Percentiles rank a stretch among this genome's conserved stretches.
Evolutionary conservation across 169 alveolate genomes (phyloP).

Genomic region (Plasmodium knowlesi): DNA sequence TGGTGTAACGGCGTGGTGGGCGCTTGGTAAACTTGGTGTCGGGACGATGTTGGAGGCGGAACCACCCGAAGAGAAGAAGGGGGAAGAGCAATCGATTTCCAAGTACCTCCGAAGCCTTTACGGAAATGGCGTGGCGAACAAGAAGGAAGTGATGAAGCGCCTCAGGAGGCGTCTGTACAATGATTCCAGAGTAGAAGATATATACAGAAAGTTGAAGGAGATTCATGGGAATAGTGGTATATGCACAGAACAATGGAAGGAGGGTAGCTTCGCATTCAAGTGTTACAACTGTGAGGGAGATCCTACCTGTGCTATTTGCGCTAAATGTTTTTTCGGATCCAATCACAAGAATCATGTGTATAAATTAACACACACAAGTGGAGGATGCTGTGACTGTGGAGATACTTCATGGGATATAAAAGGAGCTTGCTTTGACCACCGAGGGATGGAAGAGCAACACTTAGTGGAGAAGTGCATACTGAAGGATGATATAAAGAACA

Average conservation of each 20-base stretch:
- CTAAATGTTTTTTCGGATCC: conserved; percentile 52
- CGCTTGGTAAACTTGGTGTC: neutral
- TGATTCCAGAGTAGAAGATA: conserved; percentile 20
- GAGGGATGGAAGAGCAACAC: conserved; percentile 35
- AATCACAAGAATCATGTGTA: conserved; percentile 67
- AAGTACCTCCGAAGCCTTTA: conserved; percentile 7
- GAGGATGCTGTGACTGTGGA: conserved; percentile 79
- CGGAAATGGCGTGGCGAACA: conserved; percentile 52
- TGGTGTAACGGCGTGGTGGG: neutral
- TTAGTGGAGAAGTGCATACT: conserved; percentile 7
- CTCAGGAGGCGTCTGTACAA: conserved; percentile 40
- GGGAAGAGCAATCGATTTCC: neutral
- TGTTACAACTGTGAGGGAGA: conserved; percentile 76
- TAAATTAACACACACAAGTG: conserved; percentile 59
- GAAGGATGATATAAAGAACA: conserved; percentile 11
- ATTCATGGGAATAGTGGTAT: conserved; percentile 73
- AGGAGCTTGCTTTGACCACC: conserved; percentile 70
- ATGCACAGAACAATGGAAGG: conserved; percentile 71
- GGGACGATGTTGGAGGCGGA: neutral
- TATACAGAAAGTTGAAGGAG: conserved; percentile 46
- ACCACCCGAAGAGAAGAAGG: neutral
- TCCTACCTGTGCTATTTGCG: conserved; percentile 75
- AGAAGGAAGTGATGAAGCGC: conserved; percentile 48
- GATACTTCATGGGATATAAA: conserved; percentile 69
- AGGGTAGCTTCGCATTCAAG: conserved; percentile 68